phyloP scores from a whole-genome alignment of 108 stramenopile genomes.

The Skeletonema grethae region DNA sequence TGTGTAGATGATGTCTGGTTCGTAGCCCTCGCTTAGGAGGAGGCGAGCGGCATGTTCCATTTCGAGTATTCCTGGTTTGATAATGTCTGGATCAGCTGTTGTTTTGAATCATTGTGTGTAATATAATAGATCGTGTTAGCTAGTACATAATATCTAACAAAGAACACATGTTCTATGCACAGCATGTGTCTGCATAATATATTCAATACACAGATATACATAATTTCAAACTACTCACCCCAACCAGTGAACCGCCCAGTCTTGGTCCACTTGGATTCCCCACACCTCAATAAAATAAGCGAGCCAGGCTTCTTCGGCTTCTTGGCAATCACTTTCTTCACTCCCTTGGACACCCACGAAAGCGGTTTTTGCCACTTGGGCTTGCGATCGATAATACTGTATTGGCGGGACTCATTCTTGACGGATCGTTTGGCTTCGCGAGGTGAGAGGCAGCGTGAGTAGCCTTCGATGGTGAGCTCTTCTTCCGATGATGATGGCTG shows the following conservation, averaged over 20 bases:
- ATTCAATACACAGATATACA: neutral
- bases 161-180: too few species aligned
- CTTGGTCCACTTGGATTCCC: slow-evolving; percentile 53
- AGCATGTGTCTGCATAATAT: too few species aligned
- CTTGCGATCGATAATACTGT: slow-evolving; percentile 24
- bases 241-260: slow-evolving; percentile 68
- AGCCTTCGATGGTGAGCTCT: slow-evolving; percentile 31
- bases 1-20: slow-evolving; percentile 77
- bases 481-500: neutral
- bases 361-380: slow-evolving; percentile 33
- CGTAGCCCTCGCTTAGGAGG: slow-evolving; percentile 59
- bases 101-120: too few species aligned
- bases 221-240: slow-evolving; percentile 7
- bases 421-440: slow-evolving; percentile 12
- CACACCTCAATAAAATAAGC: slow-evolving; percentile 58
- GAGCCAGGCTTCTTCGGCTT: slow-evolving; percentile 46
- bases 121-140: too few species aligned
- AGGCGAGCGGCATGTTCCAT: slow-evolving; percentile 57
- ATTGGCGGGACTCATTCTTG: slow-evolving; percentile 16
- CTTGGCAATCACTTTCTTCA: slow-evolving; percentile 4
- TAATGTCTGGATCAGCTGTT: slow-evolving; percentile 58
- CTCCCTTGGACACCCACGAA: neutral
- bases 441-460: slow-evolving; percentile 35
- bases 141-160: too few species aligned
- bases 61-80: slow-evolving; percentile 43